Evolutionary conservation across 2,329 filamentous ascomycete species (phyloP), one percentile per base, ranked within the genome.

Genomic region (Trichoderma afroharzianum): DNA sequence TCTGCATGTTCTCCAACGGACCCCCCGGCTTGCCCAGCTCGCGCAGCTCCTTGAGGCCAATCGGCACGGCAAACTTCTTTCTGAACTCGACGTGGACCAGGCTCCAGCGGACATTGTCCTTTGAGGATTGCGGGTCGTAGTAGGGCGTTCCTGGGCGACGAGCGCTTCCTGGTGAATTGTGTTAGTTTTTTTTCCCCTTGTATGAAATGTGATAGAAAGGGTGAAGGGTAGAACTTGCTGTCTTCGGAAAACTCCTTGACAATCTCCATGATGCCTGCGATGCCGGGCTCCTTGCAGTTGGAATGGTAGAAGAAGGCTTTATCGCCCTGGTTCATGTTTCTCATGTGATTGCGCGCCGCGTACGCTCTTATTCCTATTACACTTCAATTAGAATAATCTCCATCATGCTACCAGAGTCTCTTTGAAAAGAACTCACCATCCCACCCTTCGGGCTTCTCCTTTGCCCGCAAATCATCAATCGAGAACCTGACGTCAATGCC

Each of bases 221-320:
- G n/a, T 21, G n/a, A 64, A 64, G 30, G 9, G 9, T 18, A 15
- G 33, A 32, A 81, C 88, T 76, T 82, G 93, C 92, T 83, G 77
- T 99, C 96, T 9, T 93, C 87, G 2, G 91, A 91, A 75, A 93
- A 92, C 79, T 97, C 95, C 74, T 89, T 87, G 18, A 97, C 94
- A 74, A 99, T 92, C 77, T 96, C 92, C 92, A 97, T 95, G 21
- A 91, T 88, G 2, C 95, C 95, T 1, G 91, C 94, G 62, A 98
- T 94, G 3, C 93, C 95, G 0, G 95, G 94, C 28, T 91, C 88
- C 79, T 97, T 97, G 82, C 93, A 96, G 77, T 96, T 97, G 61
- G 93, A 97, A 82, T 98, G 95, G 79, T 98, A 98, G 83, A 99
- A 98, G 83, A 99, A 98, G 30, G 94, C 95, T 36, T 95, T 86